Evolutionary conservation across 805 yeast species (phyloP).

Genomic region (Torulaspora indica): DNA sequence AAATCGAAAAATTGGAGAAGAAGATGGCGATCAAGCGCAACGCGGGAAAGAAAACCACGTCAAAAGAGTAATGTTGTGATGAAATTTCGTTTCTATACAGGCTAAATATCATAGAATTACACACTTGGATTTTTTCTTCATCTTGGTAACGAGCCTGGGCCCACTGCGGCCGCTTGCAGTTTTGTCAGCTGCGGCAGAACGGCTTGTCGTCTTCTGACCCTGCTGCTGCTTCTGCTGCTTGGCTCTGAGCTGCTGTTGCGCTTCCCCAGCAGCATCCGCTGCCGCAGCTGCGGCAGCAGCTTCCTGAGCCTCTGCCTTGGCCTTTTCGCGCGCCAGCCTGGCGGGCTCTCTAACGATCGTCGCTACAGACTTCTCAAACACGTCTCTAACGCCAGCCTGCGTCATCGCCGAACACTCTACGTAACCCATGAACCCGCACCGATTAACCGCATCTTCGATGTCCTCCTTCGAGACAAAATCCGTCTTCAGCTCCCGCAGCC

Average conservation of each 20-base stretch:
- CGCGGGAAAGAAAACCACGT: conserved; percentile 3
- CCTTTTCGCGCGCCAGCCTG: conserved; percentile 41
- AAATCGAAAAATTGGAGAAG: conserved; percentile 61
- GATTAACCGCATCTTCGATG: conserved; percentile 63
- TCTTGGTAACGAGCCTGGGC: conserved; percentile 14
- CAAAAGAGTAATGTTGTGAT: no score
- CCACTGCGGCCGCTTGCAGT: not conserved
- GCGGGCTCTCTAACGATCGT: conserved; percentile 45
- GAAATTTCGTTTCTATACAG: no score
- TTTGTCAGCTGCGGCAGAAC: not conserved
- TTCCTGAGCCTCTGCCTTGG: not conserved
- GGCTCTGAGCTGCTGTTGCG: not conserved
- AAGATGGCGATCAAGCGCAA: conserved; percentile 66
- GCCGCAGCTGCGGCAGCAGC: conserved; percentile 6
- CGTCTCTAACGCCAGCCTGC: conserved; percentile 78
- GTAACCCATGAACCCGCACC: conserved; percentile 66
- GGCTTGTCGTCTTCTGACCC: not conserved
- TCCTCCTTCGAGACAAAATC: conserved; percentile 59
- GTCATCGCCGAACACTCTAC: conserved; percentile 89
- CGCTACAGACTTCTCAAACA: conserved; percentile 77
- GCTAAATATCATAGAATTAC: conserved; percentile 19
- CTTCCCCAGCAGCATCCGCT: not conserved
- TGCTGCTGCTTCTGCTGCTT: not conserved
- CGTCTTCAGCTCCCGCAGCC: conserved; percentile 54
- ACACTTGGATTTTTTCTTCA: conserved; percentile 25